Conservation (phyloP, 1,284 basidiomycete genomes). For the Marasmius oreades region DNA sequence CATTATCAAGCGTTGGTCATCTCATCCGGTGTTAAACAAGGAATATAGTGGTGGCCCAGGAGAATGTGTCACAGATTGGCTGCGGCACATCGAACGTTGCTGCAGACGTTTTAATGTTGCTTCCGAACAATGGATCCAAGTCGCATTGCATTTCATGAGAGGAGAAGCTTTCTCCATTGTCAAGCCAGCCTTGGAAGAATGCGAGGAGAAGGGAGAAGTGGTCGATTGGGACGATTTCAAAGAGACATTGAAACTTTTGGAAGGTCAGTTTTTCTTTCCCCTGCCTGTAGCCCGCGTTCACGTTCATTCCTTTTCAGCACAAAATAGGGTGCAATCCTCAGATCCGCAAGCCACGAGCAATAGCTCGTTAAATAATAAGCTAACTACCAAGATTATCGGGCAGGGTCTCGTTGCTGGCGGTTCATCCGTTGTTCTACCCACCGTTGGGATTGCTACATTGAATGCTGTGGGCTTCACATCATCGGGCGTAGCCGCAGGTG, state of each 20-base stretch:
- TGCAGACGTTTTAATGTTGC: neutral
- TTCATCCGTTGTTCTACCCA: neutral
- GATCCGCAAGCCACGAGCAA: neutral
- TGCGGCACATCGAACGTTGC: neutral
- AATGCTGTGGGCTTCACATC: constrained; percentile 1
- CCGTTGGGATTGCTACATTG: neutral
- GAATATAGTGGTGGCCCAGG: neutral
- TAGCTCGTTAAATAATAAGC: neutral
- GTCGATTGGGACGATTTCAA: neutral
- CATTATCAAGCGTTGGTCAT: neutral
- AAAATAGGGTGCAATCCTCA: neutral
- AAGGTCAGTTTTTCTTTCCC: neutral
- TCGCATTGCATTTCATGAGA: neutral
- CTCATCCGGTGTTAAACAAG: neutral
- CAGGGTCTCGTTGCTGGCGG: neutral
- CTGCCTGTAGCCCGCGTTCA: too few relatives aligned
- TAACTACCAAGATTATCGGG: neutral
- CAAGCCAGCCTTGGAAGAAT: neutral
- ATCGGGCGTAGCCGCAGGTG: constrained; percentile 2
- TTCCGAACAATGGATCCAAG: neutral
- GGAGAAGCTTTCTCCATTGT: neutral
- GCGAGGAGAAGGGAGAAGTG: neutral
- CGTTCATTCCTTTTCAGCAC: neutral
- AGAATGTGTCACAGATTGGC: neutral
- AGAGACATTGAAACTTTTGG: neutral